Percentiles rank a stretch among this genome's conserved stretches.
Evolutionary conservation across 164 flowering plant species (phyloP).

Genomic region (Buxus sempervirens): DNA sequence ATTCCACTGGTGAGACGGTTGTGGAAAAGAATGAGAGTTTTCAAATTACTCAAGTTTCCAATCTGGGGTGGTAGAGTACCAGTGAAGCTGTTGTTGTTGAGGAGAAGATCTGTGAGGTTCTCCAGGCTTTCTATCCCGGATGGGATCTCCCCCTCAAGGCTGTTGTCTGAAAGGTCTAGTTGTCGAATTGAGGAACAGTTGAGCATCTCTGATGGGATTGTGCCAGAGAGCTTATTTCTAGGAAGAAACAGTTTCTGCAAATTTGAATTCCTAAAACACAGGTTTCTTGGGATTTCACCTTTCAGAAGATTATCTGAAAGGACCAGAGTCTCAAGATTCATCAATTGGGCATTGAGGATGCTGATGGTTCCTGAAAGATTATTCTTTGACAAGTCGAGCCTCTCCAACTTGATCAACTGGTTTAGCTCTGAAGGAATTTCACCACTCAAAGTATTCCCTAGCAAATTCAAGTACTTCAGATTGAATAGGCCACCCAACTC

Average conservation of each 20-base stretch:
- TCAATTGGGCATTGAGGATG: constrained; percentile 32
- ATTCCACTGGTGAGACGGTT: constrained; percentile 65
- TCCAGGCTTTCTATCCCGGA: constrained; percentile 37
- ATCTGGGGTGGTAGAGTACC: constrained; percentile 67
- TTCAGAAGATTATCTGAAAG: constrained; percentile 57
- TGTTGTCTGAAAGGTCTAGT: constrained; percentile 71
- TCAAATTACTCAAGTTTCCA: constrained; percentile 64
- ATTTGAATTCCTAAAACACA: constrained; percentile 50
- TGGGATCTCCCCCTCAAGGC: constrained; percentile 55
- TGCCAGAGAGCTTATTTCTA: constrained; percentile 55
- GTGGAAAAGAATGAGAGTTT: constrained; percentile 48
- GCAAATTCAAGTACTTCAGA: constrained; percentile 70
- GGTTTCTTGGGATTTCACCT: constrained; percentile 40
- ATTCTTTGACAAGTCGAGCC: constrained; percentile 70
- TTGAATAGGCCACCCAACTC: constrained; percentile 43
- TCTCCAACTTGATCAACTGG: constrained; percentile 44
- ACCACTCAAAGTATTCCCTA: constrained; percentile 66
- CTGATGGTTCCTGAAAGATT: constrained; percentile 57
- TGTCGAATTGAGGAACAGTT: constrained; percentile 59
- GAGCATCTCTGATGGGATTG: constrained; percentile 50
- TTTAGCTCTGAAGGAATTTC: constrained; percentile 58
- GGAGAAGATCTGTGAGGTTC: constrained; percentile 60
- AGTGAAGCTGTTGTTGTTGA: constrained; percentile 78
- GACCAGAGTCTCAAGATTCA: constrained; percentile 48
- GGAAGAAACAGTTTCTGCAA: constrained; percentile 49